A percentile compares a stretch with the other conserved stretches of the same genome.
Evolutionary conservation across 768 basidiomycete species (phyloP).

Genomic region (Austroboletus eburneus): DNA sequence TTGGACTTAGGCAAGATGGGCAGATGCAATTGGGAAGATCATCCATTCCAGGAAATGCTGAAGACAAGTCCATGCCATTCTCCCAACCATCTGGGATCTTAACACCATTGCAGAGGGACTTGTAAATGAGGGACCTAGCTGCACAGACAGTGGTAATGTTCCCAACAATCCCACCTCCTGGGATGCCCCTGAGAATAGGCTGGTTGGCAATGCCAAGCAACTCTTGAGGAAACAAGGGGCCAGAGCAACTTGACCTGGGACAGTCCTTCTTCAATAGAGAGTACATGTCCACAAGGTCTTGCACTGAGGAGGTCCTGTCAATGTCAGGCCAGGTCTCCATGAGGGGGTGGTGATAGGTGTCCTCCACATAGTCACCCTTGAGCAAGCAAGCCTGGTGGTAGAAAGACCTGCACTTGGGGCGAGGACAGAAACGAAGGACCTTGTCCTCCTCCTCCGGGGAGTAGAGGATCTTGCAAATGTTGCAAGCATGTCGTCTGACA

Average conservation of each 20-base stretch:
- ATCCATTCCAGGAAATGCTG: conserved; percentile 19
- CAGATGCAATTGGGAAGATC: conserved; percentile 34
- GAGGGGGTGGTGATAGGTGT: conserved; percentile 22
- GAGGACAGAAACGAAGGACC: conserved; percentile 57
- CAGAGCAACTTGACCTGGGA: not conserved
- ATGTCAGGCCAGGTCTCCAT: conserved; percentile 38
- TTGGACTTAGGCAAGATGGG: conserved; percentile 42
- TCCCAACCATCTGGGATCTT: conserved; percentile 46
- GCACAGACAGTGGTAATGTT: conserved; percentile 45
- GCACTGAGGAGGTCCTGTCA: conserved; percentile 14
- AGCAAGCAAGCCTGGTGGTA: conserved; percentile 50
- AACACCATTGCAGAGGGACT: conserved; percentile 22
- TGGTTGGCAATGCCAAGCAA: conserved; percentile 46
- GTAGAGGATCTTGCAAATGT: conserved; percentile 43
- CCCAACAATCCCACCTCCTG: conserved; percentile 44
- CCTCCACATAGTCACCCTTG: conserved; percentile 23
- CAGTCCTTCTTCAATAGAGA: conserved; percentile 9
- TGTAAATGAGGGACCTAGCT: conserved; percentile 47
- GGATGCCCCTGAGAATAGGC: conserved; percentile 47
- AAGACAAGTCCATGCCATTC: conserved; percentile 19
- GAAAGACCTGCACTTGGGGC: conserved; percentile 41
- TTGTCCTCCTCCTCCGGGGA: conserved; percentile 36
- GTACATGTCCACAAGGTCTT: not conserved
- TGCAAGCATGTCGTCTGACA: conserved; percentile 36
- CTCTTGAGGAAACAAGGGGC: conserved; percentile 31